Base-by-base conservation (phyloP, 2,329 filamentous ascomycete species). In the Alternaria dauci region DNA sequence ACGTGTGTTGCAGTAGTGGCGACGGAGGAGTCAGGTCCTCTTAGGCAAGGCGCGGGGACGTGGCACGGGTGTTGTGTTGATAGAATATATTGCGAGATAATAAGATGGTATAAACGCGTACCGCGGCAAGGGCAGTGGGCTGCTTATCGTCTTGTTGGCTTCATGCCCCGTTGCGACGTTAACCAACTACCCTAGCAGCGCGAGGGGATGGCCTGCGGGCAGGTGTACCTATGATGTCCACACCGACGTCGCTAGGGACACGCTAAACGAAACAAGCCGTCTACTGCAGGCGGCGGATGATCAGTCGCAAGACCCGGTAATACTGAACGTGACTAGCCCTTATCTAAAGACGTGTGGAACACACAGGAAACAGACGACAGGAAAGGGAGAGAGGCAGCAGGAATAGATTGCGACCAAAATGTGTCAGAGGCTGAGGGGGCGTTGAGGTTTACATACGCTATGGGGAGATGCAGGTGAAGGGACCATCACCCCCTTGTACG, bases 81-180 rank as follows among this genome's bases (percentile, higher is more conserved):
- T 25, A 18, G 39, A 6, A 8, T 42, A 25, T 25, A 11, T 25
- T 41, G 50, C 52, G 36, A 51, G 34, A 28, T 43, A 44, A 48
- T 46, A 34, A 42, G 23, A 20, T 51, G 11, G 41, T 41, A 9
- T 28, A 7, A 30, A 57, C 55, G 58, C 58, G 60, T 60, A 4
- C 20, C 61, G 51, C 50, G 59, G 53, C 52, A 51, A 26, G 46
- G 38, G 48, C 59, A 53, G 50, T 14, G 51, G 55, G 30, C 42
- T 53, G 58, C 30, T 68, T 68, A 66, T 66, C 43, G 62, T 60
- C 52, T 39, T 23, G 25, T 36, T 50, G 52, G 58, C 63, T 55
- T 65, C 70, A 69, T 66, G 68, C 61, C 63, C 65, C 58, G 65
- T 66, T 59, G 66, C 61, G 62, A 59, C 51, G 48, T 64, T 52